Evolutionary conservation across 2,329 filamentous ascomycete genomes (phyloP).

Genomic region (Tolypocladium nubicola): DNA sequence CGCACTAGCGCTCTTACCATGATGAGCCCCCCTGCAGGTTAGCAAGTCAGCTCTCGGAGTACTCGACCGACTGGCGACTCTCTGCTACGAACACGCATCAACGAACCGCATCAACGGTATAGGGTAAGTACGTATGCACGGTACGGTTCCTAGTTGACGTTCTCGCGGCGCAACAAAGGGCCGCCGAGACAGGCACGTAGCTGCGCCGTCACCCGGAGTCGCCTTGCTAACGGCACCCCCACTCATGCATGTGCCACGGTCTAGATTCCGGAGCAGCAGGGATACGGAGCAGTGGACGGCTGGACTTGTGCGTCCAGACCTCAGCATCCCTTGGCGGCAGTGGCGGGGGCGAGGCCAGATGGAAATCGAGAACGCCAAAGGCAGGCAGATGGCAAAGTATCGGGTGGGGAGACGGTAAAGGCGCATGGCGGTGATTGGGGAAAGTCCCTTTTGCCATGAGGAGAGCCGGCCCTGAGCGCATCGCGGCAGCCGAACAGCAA

Average conservation of each 20-base stretch:
- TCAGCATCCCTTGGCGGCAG: neutral
- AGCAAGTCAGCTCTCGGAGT: no score
- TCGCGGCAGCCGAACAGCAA: neutral
- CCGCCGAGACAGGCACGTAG: no score
- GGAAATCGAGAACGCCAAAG: neutral
- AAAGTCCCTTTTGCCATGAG: neutral
- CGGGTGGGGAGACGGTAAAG: neutral
- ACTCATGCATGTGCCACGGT: slow-evolving; percentile 1
- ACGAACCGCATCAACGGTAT: neutral
- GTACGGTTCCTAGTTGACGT: no score
- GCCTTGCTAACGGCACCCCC: neutral
- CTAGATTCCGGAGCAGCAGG: neutral
- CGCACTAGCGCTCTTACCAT: no score
- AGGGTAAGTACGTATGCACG: neutral
- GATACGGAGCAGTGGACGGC: neutral
- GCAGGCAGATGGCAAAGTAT: neutral
- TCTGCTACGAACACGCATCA: neutral
- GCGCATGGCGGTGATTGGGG: neutral
- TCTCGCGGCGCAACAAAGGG: no score
- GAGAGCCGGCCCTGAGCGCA: neutral
- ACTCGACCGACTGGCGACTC: neutral
- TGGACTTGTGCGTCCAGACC: neutral
- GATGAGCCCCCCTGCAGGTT: no score
- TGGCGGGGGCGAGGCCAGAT: neutral
- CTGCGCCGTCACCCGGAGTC: neutral